Evolutionary conservation across 2,329 filamentous ascomycete genomes (phyloP).

Genomic region (Ophiostoma novo-ulmi): DNA sequence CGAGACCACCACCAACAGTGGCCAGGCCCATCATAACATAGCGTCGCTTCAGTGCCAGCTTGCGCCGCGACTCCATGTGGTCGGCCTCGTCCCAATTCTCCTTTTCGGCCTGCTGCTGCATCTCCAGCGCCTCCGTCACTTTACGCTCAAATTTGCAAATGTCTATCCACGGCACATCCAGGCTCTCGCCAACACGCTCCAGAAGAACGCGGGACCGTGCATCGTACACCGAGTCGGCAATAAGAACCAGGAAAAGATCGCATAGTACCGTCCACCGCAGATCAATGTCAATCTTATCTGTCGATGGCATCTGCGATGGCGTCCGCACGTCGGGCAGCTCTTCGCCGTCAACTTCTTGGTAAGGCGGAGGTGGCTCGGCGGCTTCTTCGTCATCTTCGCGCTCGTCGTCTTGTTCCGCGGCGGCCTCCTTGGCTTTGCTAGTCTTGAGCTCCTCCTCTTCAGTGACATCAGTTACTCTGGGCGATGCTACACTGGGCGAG

Average conservation of each 20-base stretch:
- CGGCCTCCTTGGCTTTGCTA: not conserved
- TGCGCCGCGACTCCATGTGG: constrained; percentile 81
- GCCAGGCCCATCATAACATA: constrained; percentile 96
- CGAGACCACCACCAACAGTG: constrained; percentile 87
- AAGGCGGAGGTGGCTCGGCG: constrained; percentile 53
- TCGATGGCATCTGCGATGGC: constrained; percentile 74
- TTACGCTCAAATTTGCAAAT: constrained; percentile 96
- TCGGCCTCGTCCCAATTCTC: constrained; percentile 98
- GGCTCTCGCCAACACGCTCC: constrained; percentile 72
- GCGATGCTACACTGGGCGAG: constrained; percentile 12
- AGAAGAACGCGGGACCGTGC: constrained; percentile 77
- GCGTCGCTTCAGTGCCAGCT: constrained; percentile 72
- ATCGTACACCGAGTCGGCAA: constrained; percentile 93
- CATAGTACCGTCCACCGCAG: constrained; percentile 95
- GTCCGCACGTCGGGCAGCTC: constrained; percentile 74
- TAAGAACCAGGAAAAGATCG: constrained; percentile 90
- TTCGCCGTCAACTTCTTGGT: constrained; percentile 59
- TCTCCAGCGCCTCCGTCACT: constrained; percentile 92
- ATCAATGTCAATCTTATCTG: constrained; percentile 87
- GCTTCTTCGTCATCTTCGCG: constrained; percentile 40
- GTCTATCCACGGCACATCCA: constrained; percentile 83
- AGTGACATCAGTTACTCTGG: constrained; percentile 12
- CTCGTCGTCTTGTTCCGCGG: not conserved
- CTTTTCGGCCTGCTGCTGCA: constrained; percentile 90
- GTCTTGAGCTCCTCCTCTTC: constrained; percentile 8